Evolutionary conservation across 192 early-diverging fungal species (phyloP), one percentile per base, ranked within the genome.

Genomic region (Funneliformis mosseae): DNA sequence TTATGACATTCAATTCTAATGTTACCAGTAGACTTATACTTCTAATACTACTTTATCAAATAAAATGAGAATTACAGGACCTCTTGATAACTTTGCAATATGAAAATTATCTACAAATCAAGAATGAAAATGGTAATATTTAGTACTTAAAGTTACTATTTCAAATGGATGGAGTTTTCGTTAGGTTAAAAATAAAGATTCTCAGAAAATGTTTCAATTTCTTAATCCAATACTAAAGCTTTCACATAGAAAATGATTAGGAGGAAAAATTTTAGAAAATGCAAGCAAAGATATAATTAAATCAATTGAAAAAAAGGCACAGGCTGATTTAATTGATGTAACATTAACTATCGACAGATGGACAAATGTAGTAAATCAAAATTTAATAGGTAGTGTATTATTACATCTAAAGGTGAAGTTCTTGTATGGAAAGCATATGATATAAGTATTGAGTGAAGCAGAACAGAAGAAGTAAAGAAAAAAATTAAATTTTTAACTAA

Each of bases 361-460:
- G 74, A 76, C 28, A 23, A 76, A 76, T 42, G 12, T 76, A 28
- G 14, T 55, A n/a, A n/a, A 50, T 18, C n/a, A 76, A 39, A 45
- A 76, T 41, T 55, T 76, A 55, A 18, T 76, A 0, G 74, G 18
- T 42, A 43, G 12, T 61, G 18, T 61, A n/a, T 76, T 76, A 55
- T 76, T 42, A 63, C 10, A 23, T 76, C 55, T 61, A 25, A 61
- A 23, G 39, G 59, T 9, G 59, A 76, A 41, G 59, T 39, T 61
- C 48, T 76, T 55, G 8, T 76, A 45, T 76, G 11, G 38, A 41
- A 76, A 38, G 72, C 38, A 61, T 21, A 61, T 39, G 55, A 76
- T 23, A 61, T 76, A 55, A 76, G 6, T 33, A n/a, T 4, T 61
- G 18, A 61, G 25, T 7, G 14, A 61, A 46, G 18, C 2, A 41